Conservation (phyloP, 2,329 filamentous ascomycete genomes). For the Aspergillus calidoustus region DNA sequence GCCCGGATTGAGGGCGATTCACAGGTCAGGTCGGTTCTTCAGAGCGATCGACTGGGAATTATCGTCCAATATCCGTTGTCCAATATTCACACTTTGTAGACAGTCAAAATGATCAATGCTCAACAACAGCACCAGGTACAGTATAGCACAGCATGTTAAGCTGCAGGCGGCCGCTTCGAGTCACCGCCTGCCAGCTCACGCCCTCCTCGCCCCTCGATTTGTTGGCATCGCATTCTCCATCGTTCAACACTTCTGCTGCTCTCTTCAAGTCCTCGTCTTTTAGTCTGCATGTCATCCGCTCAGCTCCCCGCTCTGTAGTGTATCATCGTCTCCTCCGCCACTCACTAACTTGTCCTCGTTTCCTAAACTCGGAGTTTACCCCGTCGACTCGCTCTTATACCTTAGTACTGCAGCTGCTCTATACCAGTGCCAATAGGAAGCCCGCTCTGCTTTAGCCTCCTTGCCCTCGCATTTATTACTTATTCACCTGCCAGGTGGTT, state of each 20-base stretch:
- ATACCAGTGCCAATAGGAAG: conserved; percentile 16
- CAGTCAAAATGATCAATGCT: neutral
- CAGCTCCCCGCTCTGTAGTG: conserved; percentile 14
- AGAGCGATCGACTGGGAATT: neutral
- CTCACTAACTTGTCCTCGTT: conserved; percentile 15
- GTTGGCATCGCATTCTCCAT: conserved; percentile 21
- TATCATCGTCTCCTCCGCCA: conserved; percentile 16
- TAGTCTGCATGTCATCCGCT: conserved; percentile 25
- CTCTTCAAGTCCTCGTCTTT: conserved; percentile 12
- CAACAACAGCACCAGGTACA: neutral
- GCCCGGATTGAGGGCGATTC: neutral
- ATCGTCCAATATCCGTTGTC: neutral
- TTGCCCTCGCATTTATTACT: conserved; percentile 12
- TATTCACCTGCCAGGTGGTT: conserved; percentile 7
- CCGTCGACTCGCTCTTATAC: conserved; percentile 9
- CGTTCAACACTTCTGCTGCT: conserved; percentile 8
- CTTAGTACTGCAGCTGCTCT: conserved; percentile 7
- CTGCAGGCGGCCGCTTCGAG: conserved; percentile 40
- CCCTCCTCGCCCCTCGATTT: conserved; percentile 19
- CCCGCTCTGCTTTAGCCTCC: conserved; percentile 9
- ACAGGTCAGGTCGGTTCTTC: neutral
- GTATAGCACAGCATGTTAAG: neutral
- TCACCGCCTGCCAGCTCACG: conserved; percentile 26
- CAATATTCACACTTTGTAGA: neutral
- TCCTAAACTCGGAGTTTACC: conserved; percentile 21